Evolutionary conservation across 371 early-diverging fungal genomes (phyloP), one percentile per base, ranked within the genome.

Genomic region (Mucor velutinosus): DNA sequence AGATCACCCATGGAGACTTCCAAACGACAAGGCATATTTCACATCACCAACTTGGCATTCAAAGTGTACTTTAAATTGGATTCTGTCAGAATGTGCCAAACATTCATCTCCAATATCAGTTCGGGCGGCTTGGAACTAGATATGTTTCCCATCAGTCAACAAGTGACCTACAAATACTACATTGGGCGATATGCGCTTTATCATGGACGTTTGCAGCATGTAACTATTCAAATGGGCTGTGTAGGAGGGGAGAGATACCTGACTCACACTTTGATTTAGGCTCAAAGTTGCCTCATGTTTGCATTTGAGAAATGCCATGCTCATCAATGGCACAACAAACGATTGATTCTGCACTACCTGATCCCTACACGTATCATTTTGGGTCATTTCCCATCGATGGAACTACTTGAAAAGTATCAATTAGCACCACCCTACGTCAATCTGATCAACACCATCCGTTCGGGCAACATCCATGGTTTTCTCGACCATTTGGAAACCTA

Each of bases 161-260:
- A 86, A 69, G 86, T 88, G 6, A 83, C 86, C 0, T 81, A 86
- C 53, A 80, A 77, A 7, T 88, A 85, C 58, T 88, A 88, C 62
- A 66, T 84, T 8, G 88, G 88, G 2, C 77, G 88, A 21, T 86
- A 85, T 62, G 57, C 75, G 2, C 76, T 85, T 12, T 86, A 79
- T 53, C 76, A 86, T 17, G 75, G 76, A 25, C 69, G 70, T 60
- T 43, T 84, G 12, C 64, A 69, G 35, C 69, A 69, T 75, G 82
- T 82, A 58, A 25, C 5, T 30, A 62, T 7, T 23, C 19, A 51
- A 19, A 51, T 17, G 51, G 51, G 23, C 33, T 12, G 33, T 4
- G 1, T 10, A 10, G 2, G 35, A 1, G 11, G 35, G 7, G 35
- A 35, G 11, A 35, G 35, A 35, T 4, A 35, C 2, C 35, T 35